Base-by-base conservation (phyloP, 2,329 filamentous ascomycete species). In the Xylaria sp. region DNA sequence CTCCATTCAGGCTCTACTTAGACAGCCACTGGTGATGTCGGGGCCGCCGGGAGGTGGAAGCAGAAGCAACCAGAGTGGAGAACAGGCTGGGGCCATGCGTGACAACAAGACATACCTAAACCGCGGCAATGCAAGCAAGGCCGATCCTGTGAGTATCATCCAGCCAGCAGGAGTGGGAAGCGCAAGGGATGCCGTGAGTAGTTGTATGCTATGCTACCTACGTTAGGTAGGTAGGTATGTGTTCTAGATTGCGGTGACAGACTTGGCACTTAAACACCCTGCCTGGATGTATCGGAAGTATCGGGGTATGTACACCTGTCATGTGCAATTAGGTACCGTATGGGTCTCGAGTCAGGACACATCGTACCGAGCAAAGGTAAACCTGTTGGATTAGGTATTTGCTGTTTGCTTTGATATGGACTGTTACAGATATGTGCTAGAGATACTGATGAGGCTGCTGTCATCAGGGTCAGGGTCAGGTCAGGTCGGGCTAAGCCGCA, bases 41-140 rank as follows among this genome's bases (percentile, higher is more conserved):
- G 54, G 47, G 48, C 37, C 39, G 29, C 57, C 52, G 52, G 58
- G 50, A 56, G 47, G 48, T 43, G 44, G 45, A 46, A 48, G 24
- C 16, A 20, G 38, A 44, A 52, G 26, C 24, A 47, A 39, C 19
- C 34, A 34, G 45, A 44, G 48, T 57, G 48, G 50, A 39, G 34
- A 48, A 54, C 39, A 38, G 38, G 20, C 29, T 34, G 9, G 29
- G 16, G 16, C 29, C 16, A 34, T 11, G 9, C 16, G 29, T 34
- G 11, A 13, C 24, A 42, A 9, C 11, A 7, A 17, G 13, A 24
- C 13, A 21, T 17, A 53, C 54, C 22, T 60, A 60, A n/a, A n/a
- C 57, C 52, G 51, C 17, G 52, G 44, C 13, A 54, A 47, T 38
- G 38, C 44, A 43, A 19, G 37, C 48, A 53, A 34, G 38, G 48